phyloP scores from a whole-genome alignment of 257 asterid species.

The Solanum habrochaites region DNA sequence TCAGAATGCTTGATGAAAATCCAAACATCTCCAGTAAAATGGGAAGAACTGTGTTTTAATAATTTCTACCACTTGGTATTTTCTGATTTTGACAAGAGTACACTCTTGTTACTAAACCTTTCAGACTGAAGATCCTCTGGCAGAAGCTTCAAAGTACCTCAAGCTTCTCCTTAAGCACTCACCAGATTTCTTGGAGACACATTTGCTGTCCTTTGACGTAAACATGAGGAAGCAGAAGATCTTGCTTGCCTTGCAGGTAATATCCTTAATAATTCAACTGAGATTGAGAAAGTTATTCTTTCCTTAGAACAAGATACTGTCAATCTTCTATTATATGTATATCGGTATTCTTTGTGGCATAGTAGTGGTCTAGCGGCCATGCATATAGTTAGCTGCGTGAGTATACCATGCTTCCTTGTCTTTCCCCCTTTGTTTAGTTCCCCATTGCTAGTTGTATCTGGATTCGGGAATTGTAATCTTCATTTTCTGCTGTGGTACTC shows the following conservation, averaged over 20 bases:
- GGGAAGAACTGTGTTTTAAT: background rate
- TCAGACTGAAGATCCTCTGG: slow-evolving; percentile 89
- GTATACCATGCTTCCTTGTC: background rate
- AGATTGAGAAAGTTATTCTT: background rate
- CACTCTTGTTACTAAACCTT: background rate
- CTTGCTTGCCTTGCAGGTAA: slow-evolving; percentile 83
- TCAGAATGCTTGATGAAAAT: background rate
- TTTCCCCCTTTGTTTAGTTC: background rate
- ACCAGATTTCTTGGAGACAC: slow-evolving; percentile 70
- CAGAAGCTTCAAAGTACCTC: slow-evolving; percentile 91
- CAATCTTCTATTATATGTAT: background rate
- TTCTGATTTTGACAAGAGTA: background rate
- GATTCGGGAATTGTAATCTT: background rate
- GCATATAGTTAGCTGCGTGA: background rate
- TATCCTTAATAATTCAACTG: background rate
- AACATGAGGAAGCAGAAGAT: slow-evolving; percentile 79
- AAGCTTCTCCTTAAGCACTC: slow-evolving; percentile 95
- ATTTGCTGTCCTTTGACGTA: slow-evolving; percentile 82
- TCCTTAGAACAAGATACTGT: background rate
- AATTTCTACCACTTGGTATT: background rate
- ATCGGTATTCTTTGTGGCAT: background rate
- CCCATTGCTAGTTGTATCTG: background rate
- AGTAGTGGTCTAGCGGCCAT: background rate
- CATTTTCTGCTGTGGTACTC: background rate
- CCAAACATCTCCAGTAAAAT: background rate